Percentiles rank a stretch among this genome's conserved stretches.
These are phyloP conservation scores for Trichoderma asperellum DNA, from an alignment of 2,329 filamentous ascomycete genomes.

Conservation along the genomic window DNA sequence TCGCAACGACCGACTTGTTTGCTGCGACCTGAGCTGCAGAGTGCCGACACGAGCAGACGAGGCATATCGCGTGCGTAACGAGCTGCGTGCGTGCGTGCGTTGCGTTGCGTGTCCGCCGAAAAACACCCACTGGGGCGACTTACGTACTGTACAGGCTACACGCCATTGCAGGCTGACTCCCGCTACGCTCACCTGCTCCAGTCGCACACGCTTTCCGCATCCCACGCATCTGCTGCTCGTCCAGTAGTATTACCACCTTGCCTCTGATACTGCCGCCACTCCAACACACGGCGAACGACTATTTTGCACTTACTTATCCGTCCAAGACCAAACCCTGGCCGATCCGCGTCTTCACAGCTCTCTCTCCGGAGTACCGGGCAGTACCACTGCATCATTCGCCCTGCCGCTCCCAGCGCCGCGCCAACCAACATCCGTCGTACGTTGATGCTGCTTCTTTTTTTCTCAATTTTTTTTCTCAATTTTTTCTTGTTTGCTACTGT, in stretches of 20 bases:
- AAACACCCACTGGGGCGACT: background rate
- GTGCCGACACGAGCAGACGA: background rate
- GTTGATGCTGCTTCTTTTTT: constrained; percentile 1
- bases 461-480: background rate
- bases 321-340: constrained; percentile 14
- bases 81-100: background rate
- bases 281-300: background rate
- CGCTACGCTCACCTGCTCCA: background rate
- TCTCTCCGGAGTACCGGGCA: constrained; percentile 21
- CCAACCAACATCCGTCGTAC: constrained; percentile 22
- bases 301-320: constrained; percentile 1
- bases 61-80: constrained; percentile 6
- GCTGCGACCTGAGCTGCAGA: constrained; percentile 4
- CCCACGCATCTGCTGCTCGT: background rate
- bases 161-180: background rate
- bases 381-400: constrained; percentile 23
- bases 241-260: background rate
- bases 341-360: constrained; percentile 12
- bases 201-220: background rate
- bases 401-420: constrained; percentile 10
- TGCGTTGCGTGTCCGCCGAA: background rate
- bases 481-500: background rate
- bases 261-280: background rate
- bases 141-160: background rate
- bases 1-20: constrained; percentile 1